A percentile compares a stretch with the other conserved stretches of the same genome.
Evolutionary conservation across 352 stramenopile species (phyloP).

Genomic region (Bremia lactucae): DNA sequence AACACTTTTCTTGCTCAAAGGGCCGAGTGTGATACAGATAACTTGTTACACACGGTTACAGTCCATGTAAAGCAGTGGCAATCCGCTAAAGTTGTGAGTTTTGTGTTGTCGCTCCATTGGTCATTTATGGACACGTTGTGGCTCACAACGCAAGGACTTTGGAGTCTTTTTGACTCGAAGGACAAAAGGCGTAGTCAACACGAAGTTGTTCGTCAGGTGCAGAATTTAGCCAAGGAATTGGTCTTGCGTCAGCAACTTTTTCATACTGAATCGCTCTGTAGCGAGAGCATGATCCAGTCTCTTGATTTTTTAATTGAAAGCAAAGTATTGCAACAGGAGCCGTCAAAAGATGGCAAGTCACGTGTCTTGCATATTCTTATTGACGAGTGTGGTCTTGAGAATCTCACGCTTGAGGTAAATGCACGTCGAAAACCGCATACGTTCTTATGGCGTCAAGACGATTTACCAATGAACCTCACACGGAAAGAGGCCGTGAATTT

Average conservation of each 20-base stretch:
- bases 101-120: conserved; percentile 59
- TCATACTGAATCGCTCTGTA: conserved; percentile 63
- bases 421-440: conserved; percentile 28
- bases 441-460: conserved; percentile 37
- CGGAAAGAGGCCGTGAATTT: conserved; percentile 19
- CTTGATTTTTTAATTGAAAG: conserved; percentile 50
- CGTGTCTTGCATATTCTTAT: conserved; percentile 20
- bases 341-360: conserved; percentile 19
- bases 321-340: conserved; percentile 25
- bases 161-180: conserved; percentile 18
- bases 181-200: conserved; percentile 23
- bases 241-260: conserved; percentile 27
- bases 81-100: conserved; percentile 31
- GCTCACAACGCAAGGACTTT: conserved; percentile 41
- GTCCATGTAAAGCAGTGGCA: conserved; percentile 31
- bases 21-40: conserved; percentile 16
- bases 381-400: conserved; percentile 8
- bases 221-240: conserved; percentile 44
- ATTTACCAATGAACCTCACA: conserved; percentile 16
- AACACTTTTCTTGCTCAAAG: conserved; percentile 20
- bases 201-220: conserved; percentile 40
- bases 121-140: conserved; percentile 72
- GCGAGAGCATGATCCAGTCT: conserved; percentile 66
- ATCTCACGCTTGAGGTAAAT: conserved; percentile 33
- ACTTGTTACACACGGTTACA: conserved; percentile 9